A percentile compares a stretch with the other conserved stretches of the same genome.
These are phyloP conservation scores for Carpinus viminea DNA, from an alignment of 306 rosid genomes.

Conservation along the genomic window DNA sequence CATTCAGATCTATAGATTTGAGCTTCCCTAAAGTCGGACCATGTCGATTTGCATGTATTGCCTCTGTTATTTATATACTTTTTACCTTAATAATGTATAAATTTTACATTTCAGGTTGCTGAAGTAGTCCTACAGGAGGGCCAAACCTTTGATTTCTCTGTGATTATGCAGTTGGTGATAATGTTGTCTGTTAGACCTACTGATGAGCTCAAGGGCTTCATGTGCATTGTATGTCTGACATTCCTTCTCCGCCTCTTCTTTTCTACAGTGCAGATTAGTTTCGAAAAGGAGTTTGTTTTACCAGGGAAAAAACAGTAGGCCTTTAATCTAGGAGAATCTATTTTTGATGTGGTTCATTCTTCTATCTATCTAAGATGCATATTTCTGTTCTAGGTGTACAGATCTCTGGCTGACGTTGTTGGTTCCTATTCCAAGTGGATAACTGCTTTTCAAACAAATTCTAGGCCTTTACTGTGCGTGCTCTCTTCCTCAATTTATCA, in stretches of 20 bases:
- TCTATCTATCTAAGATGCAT: slow-evolving; percentile 28
- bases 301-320: not conserved
- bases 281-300: slow-evolving; percentile 24
- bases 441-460: slow-evolving; percentile 67
- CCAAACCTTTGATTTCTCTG: slow-evolving; percentile 72
- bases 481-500: slow-evolving; percentile 27
- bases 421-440: slow-evolving; percentile 91
- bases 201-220: slow-evolving; percentile 74
- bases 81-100: not conserved
- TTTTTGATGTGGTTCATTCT: slow-evolving; percentile 9
- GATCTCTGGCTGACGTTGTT: slow-evolving; percentile 87
- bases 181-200: slow-evolving; percentile 71
- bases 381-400: slow-evolving; percentile 65
- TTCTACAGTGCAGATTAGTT: slow-evolving; percentile 34
- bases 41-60: not conserved
- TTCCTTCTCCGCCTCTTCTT: slow-evolving; percentile 18
- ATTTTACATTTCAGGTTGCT: slow-evolving; percentile 69
- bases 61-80: not conserved
- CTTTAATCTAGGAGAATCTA: slow-evolving; percentile 1
- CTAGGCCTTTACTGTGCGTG: slow-evolving; percentile 80
- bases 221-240: slow-evolving; percentile 70
- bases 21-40: not conserved
- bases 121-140: slow-evolving; percentile 88
- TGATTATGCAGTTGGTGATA: slow-evolving; percentile 84
- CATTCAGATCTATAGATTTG: not conserved